Evolutionary conservation across 345 rosid species (phyloP), one percentile per base, ranked within the genome.

Genomic region (Acer campestre): DNA sequence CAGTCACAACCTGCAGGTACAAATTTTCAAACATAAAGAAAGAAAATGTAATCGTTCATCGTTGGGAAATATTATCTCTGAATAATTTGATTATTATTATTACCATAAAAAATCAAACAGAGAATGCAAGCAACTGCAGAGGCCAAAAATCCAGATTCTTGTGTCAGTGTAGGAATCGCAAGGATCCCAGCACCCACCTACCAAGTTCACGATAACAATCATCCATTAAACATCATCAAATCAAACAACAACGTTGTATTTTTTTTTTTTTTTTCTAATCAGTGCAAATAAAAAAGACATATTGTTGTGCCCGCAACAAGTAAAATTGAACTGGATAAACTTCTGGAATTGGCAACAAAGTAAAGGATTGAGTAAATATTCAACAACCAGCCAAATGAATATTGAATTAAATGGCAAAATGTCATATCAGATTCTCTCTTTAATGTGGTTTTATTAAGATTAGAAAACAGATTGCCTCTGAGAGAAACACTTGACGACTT

Each of bases 181-280:
- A 93, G 94, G 71, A 93, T 92, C 76, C 98, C 98, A 29, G 98
- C 98, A 82, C 98, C 98, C 23, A 95, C 89, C 98, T 95, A 67
- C 18, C 11, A 10, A 75, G 42, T 73, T 74, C 61, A 65, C 31
- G 59, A 35, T 27, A 29, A 49, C 29, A 23, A 44, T 70, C 48
- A 73, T 49, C 25, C 38, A 17, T 49, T 2, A 63, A 42, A 1
- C 16, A 42, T 2, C 8, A 7, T 42, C 1, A 42, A 42, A 42
- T 42, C 9, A 31, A 13, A 10, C 22, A 68, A 18, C 35, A 31
- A 31, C 0, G 35, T 25, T 25, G 1, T 25, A 0, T 25, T 31
- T 65, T 16, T 4, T n/a, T 10, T 9, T 42, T 42, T 42, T 42
- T 8, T 68, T 20, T 10, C 27, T 0, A 70, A 44, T 29, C 13